These are phyloP conservation scores for Hyphopichia fennica DNA, from an alignment of 1,139 yeast species.

Conservation along the genomic window DNA sequence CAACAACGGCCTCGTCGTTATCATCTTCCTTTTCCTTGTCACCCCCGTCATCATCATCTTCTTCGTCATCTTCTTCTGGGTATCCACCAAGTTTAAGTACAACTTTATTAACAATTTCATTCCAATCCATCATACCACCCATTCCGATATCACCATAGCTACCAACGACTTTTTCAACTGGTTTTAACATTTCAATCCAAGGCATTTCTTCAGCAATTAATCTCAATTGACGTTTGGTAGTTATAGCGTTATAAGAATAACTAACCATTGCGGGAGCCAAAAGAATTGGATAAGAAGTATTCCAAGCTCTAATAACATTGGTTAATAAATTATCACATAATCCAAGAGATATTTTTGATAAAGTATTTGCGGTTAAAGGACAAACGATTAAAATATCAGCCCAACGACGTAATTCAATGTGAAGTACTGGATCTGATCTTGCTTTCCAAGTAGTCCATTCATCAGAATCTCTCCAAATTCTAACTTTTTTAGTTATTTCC, in stretches of 20 bases:
- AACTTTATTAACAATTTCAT: constrained; percentile 83
- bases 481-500: constrained; percentile 45
- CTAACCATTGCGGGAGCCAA: constrained; percentile 95
- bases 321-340: constrained; percentile 87
- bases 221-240: constrained; percentile 78
- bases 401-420: constrained; percentile 92
- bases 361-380: constrained; percentile 86
- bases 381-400: constrained; percentile 89
- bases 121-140: constrained; percentile 92
- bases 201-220: constrained; percentile 84
- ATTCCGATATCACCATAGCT: constrained; percentile 93
- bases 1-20: constrained; percentile 43
- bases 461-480: constrained; percentile 85
- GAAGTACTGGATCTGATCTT: constrained; percentile 88
- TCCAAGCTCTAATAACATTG: constrained; percentile 90
- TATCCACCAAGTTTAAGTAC: constrained; percentile 85
- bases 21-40: constrained; percentile 35
- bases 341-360: constrained; percentile 88
- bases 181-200: constrained; percentile 85
- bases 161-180: constrained; percentile 90
- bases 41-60: constrained; percentile 50
- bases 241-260: constrained; percentile 82
- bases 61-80: constrained; percentile 80
- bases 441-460: constrained; percentile 90
- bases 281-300: constrained; percentile 79